Conservation (phyloP, 1,284 basidiomycete genomes). For the Retiboletus flavoniger region DNA sequence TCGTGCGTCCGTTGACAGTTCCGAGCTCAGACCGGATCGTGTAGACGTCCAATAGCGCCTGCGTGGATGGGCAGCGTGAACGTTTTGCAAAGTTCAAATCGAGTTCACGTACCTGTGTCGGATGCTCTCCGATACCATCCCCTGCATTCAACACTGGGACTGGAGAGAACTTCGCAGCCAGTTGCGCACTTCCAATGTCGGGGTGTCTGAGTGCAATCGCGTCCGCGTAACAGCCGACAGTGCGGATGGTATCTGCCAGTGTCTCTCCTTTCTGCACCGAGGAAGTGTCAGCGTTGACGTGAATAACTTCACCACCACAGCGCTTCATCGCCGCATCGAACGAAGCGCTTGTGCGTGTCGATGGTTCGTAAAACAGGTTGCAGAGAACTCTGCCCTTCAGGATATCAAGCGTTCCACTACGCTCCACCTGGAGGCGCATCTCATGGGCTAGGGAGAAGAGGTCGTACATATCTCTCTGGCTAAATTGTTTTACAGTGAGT, state of each 20-base stretch:
- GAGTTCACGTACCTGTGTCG: constrained; percentile 71
- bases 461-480: constrained; percentile 86
- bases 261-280: constrained; percentile 96
- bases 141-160: constrained; percentile 97
- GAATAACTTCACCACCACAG: constrained; percentile 92
- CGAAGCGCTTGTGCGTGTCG: constrained; percentile 93
- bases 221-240: constrained; percentile 94
- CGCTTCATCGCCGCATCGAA: constrained; percentile 99
- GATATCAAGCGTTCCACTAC: constrained; percentile 86
- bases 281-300: constrained; percentile 78
- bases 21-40: constrained; percentile 98
- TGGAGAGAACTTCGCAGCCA: constrained; percentile 91
- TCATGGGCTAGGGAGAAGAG: constrained; percentile 95
- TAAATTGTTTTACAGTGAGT: constrained; percentile 93
- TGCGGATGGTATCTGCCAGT: constrained; percentile 91
- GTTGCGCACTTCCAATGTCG: constrained; percentile 85
- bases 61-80: constrained; percentile 5
- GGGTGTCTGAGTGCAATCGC: constrained; percentile 96
- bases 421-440: constrained; percentile 95
- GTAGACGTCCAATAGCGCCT: constrained; percentile 93
- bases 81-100: background rate
- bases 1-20: constrained; percentile 94
- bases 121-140: constrained; percentile 97
- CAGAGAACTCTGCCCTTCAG: constrained; percentile 90
- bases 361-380: constrained; percentile 98